Evolutionary conservation across 1,284 basidiomycete genomes (phyloP).

Genomic region (Mycena citricolor): DNA sequence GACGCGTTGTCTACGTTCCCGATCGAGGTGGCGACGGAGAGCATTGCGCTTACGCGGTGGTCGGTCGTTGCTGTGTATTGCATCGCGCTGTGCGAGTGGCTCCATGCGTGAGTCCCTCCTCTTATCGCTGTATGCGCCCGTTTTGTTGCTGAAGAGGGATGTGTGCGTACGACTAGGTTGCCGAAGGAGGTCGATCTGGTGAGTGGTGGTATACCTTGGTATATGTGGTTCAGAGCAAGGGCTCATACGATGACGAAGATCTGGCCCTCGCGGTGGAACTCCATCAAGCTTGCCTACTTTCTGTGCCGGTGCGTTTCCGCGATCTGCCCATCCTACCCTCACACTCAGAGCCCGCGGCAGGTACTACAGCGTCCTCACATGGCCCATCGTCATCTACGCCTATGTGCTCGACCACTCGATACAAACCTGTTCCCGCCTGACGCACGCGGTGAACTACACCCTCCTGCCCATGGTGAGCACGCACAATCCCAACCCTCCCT

Average conservation of each 20-base stretch:
- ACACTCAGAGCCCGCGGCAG: too few relatives aligned
- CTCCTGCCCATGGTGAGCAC: slow-evolving; percentile 21
- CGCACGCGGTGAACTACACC: slow-evolving; percentile 6
- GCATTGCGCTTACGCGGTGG: too few relatives aligned
- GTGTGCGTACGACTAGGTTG: slow-evolving; percentile 4
- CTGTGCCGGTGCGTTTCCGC: slow-evolving; percentile 39
- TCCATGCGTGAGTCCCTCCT: slow-evolving; percentile 27
- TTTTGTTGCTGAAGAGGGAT: too few relatives aligned
- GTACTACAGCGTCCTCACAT: slow-evolving; percentile 17
- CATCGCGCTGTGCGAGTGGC: slow-evolving; percentile 31
- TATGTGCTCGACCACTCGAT: slow-evolving; percentile 17
- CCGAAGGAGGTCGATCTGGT: slow-evolving; percentile 27
- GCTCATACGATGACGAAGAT: slow-evolving; percentile 27
- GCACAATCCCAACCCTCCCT: too few relatives aligned
- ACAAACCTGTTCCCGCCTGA: slow-evolving; percentile 10
- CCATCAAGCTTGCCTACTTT: slow-evolving; percentile 37
- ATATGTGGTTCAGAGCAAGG: neutral
- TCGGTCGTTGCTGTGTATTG: slow-evolving; percentile 26
- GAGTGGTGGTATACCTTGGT: too few relatives aligned
- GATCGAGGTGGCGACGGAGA: too few relatives aligned
- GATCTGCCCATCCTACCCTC: too few relatives aligned
- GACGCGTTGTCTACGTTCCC: too few relatives aligned
- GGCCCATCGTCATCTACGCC: slow-evolving; percentile 18
- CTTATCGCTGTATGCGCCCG: neutral
- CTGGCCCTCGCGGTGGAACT: slow-evolving; percentile 35